phyloP scores from a whole-genome alignment of 805 yeast genomes.

The Saccharomycopsis babjevae region DNA sequence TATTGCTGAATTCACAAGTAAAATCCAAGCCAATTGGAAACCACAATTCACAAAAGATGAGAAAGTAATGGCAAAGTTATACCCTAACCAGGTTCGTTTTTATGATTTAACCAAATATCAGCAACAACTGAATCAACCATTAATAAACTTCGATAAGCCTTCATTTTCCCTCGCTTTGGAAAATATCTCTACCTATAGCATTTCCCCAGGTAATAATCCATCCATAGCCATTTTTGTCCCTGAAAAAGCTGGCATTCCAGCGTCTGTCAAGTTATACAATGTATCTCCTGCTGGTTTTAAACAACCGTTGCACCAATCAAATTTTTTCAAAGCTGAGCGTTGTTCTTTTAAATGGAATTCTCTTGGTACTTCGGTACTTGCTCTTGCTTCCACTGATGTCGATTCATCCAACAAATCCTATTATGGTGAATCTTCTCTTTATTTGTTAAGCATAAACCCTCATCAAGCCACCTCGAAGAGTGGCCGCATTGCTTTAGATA shows the following conservation, averaged over 20 bases:
- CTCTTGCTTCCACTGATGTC: constrained; percentile 91
- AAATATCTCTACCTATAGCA: constrained; percentile 49
- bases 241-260: constrained; percentile 81
- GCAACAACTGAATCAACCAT: constrained; percentile 25
- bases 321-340: constrained; percentile 91
- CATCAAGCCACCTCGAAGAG: constrained; percentile 70
- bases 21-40: constrained; percentile 83
- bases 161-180: constrained; percentile 46
- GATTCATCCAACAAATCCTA: constrained; percentile 89
- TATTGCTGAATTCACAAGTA: constrained; percentile 58
- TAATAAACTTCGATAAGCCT: constrained; percentile 39
- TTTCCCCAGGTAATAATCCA: constrained; percentile 84
- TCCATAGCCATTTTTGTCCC: constrained; percentile 86
- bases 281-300: constrained; percentile 45
- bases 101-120: constrained; percentile 35
- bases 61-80: constrained; percentile 50
- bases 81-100: constrained; percentile 55
- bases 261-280: constrained; percentile 74
- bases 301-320: constrained; percentile 75
- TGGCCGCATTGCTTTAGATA: constrained; percentile 74
- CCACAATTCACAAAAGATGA: constrained; percentile 87
- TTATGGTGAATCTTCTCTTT: constrained; percentile 92
- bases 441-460: constrained; percentile 60
- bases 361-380: constrained; percentile 87
- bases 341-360: constrained; percentile 90